Percentiles rank a stretch among this genome's conserved stretches.
phyloP scores from a whole-genome alignment of 164 flowering plant genomes.

The Warburgia ugandensis region DNA sequence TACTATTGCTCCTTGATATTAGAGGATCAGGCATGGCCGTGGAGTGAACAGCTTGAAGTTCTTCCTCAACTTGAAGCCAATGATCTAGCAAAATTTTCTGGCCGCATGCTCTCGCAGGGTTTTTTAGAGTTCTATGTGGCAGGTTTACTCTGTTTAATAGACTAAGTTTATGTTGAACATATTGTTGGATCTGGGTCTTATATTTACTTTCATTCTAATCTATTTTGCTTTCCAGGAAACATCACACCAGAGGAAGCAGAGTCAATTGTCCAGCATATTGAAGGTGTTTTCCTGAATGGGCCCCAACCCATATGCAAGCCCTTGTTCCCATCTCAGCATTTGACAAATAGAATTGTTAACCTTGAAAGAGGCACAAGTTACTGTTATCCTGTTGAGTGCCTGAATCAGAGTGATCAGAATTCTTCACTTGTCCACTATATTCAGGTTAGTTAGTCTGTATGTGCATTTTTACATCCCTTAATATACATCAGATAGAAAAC shows the following conservation, averaged over 20 bases:
- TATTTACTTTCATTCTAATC: neutral
- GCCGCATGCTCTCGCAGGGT: conserved; percentile 66
- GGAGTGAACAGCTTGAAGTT: conserved; percentile 72
- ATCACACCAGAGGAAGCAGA: conserved; percentile 65
- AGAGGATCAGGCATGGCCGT: conserved; percentile 70
- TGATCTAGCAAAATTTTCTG: conserved; percentile 57
- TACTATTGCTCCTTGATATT: conserved; percentile 69
- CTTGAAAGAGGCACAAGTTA: conserved; percentile 49
- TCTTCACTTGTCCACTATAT: conserved; percentile 82
- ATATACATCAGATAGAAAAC: too few relatives aligned
- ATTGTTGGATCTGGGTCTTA: neutral
- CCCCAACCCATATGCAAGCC: conserved; percentile 48
- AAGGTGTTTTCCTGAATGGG: conserved; percentile 56
- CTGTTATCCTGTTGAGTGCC: conserved; percentile 49
- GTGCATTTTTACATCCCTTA: too few relatives aligned
- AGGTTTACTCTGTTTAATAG: conserved; percentile 32
- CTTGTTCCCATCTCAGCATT: conserved; percentile 69
- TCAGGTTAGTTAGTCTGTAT: too few relatives aligned
- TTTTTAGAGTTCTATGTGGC: conserved; percentile 76
- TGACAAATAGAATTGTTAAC: conserved; percentile 68
- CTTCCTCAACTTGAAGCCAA: conserved; percentile 60
- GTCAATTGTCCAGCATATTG: conserved; percentile 55
- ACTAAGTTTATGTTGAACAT: neutral
- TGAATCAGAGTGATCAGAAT: conserved; percentile 78
- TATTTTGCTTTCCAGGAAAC: conserved; percentile 79